Percentiles rank a stretch among this genome's conserved stretches.
phyloP scores from a whole-genome alignment of 177 flowering plant genomes.

The Vitis hybrid region DNA sequence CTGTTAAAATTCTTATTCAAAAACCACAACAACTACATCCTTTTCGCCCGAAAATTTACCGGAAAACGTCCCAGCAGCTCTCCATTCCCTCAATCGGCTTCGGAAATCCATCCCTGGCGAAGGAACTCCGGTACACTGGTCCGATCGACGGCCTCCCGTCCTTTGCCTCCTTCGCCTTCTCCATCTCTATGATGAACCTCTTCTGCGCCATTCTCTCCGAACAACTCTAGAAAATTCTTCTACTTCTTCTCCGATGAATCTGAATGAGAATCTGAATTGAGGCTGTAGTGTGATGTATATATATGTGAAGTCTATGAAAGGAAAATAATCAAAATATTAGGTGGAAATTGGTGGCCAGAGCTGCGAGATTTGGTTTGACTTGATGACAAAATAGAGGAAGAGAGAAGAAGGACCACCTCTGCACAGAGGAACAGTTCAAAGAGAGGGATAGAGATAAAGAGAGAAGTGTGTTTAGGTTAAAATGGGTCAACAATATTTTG shows the following conservation, averaged over 20 bases:
- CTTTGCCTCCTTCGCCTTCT: conserved; percentile 51
- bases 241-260: background rate
- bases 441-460: too few relatives aligned
- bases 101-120: conserved; percentile 82
- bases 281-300: background rate
- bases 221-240: background rate
- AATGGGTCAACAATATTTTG: too few relatives aligned
- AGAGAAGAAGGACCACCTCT: background rate
- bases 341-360: background rate
- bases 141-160: conserved; percentile 71
- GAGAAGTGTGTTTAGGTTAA: too few relatives aligned
- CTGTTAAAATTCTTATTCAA: too few relatives aligned
- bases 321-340: background rate
- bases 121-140: conserved; percentile 75
- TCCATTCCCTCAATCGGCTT: conserved; percentile 53
- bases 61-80: conserved; percentile 89
- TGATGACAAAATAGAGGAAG: background rate
- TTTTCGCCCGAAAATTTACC: conserved; percentile 34
- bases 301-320: background rate
- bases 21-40: too few relatives aligned
- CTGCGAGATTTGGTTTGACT: background rate
- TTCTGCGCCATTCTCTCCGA: conserved; percentile 30
- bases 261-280: background rate
- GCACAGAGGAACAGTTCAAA: background rate
- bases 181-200: conserved; percentile 67